These are phyloP conservation scores for Tetratostichococcus sp. DNA, from an alignment of 139 green algal genomes.

Conservation along the genomic window DNA sequence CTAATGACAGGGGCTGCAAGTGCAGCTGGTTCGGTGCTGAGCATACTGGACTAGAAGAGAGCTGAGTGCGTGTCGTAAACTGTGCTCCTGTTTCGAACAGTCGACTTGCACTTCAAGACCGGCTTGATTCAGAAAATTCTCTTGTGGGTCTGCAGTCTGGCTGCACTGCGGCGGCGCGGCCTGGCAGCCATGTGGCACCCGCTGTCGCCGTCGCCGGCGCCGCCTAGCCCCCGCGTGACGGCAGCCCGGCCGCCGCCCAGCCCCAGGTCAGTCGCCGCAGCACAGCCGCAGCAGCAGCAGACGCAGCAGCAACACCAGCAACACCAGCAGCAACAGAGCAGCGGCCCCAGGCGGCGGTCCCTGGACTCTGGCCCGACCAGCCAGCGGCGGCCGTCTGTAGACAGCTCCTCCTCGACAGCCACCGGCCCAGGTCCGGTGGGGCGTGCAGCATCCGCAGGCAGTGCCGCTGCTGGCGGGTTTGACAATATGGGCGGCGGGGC, in stretches of 20 bases:
- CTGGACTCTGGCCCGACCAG: not conserved
- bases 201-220: not conserved
- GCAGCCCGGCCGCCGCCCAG: not conserved
- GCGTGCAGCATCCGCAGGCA: not conserved
- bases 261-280: not conserved
- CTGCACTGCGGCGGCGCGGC: not conserved
- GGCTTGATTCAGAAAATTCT: not conserved
- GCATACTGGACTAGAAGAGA: no score
- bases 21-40: no score
- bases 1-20: no score
- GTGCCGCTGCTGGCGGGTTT: no score
- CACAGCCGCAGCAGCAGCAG: slow-evolving; percentile 1
- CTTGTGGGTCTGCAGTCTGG: not conserved
- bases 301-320: slow-evolving; percentile 4
- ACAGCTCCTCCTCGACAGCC: not conserved
- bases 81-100: no score
- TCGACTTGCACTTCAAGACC: no score
- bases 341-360: not conserved
- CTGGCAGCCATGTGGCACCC: not conserved
- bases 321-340: slow-evolving; percentile 12
- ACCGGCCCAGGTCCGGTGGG: not conserved
- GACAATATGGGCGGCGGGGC: not conserved
- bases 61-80: no score
- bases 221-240: not conserved
- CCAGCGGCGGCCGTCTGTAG: not conserved